Evolutionary conservation across 1,284 basidiomycete genomes (phyloP).

Genomic region (Sporisorium exsertum): DNA sequence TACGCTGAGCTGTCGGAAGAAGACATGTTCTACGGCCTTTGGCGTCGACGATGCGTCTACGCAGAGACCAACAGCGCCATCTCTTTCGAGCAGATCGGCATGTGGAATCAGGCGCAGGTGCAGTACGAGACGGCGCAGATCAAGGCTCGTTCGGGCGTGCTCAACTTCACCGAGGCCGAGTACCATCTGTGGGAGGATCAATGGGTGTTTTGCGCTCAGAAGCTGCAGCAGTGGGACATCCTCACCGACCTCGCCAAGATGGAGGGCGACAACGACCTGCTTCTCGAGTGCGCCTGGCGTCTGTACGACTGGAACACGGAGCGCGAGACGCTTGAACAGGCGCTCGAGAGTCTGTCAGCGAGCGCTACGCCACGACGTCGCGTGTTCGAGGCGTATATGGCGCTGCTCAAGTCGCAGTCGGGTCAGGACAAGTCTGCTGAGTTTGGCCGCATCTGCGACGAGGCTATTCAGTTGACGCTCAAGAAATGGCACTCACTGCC

Average conservation of each 20-base stretch:
- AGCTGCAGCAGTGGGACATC: constrained; percentile 96
- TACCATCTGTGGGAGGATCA: constrained; percentile 99
- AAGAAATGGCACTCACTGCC: constrained; percentile 96
- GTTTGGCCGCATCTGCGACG: constrained; percentile 79
- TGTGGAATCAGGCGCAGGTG: constrained; percentile 92
- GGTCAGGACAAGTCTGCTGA: constrained; percentile 62
- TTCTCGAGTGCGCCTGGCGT: constrained; percentile 96
- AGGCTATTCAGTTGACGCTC: constrained; percentile 95
- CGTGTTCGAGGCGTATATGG: constrained; percentile 94
- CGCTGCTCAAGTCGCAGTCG: constrained; percentile 76
- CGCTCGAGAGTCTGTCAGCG: constrained; percentile 84
- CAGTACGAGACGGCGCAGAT: constrained; percentile 92
- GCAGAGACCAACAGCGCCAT: constrained; percentile 91
- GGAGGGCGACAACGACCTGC: constrained; percentile 90
- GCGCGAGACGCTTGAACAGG: constrained; percentile 83
- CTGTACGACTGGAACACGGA: constrained; percentile 86
- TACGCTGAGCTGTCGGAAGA: constrained; percentile 97
- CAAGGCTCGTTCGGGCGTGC: constrained; percentile 82
- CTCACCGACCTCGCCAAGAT: constrained; percentile 81
- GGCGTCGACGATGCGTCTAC: constrained; percentile 88
- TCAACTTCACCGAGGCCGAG: constrained; percentile 94
- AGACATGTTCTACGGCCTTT: constrained; percentile 96
- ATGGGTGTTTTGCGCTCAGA: constrained; percentile 95
- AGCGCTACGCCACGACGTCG: constrained; percentile 90
- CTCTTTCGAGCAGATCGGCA: constrained; percentile 94